Percentiles rank a stretch among this genome's conserved stretches.
Conservation (phyloP, 371 early-diverging fungal genomes). For the Choanephora cucurbitarum region DNA sequence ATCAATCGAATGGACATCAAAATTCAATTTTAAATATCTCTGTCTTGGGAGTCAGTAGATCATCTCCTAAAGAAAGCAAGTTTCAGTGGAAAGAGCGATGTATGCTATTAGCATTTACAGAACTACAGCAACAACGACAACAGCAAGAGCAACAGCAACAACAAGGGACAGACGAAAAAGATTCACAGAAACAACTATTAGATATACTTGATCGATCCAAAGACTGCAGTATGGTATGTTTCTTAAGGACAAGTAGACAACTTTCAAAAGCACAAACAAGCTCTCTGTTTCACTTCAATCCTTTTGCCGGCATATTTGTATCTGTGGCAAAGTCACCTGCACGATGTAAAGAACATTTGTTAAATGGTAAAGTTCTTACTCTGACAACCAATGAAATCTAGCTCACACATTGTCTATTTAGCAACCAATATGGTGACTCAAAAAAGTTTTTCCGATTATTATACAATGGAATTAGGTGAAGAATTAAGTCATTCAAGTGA, state of each 20-base stretch:
- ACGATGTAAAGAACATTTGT: conserved; percentile 24
- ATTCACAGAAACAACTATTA: conserved; percentile 10
- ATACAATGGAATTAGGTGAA: conserved; percentile 23
- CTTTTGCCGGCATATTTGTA: conserved; percentile 25
- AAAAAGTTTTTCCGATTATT: conserved; percentile 20
- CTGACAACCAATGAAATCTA: neutral
- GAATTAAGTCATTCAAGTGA: conserved; percentile 18
- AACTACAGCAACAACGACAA: no score
- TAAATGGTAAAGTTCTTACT: conserved; percentile 12
- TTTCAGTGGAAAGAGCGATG: conserved; percentile 21
- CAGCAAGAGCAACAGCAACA: neutral
- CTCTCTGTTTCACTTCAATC: conserved; percentile 9
- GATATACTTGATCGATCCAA: conserved; percentile 16
- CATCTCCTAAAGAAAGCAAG: conserved; percentile 6
- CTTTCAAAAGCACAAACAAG: conserved; percentile 8
- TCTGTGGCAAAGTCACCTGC: conserved; percentile 20
- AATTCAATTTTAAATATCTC: conserved; percentile 12
- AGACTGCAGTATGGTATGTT: conserved; percentile 28
- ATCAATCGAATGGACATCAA: neutral
- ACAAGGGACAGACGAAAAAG: conserved; percentile 1
- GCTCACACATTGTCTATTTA: neutral
- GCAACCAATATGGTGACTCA: conserved; percentile 1
- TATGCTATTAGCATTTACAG: conserved; percentile 15
- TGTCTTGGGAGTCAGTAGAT: conserved; percentile 11
- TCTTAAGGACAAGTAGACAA: conserved; percentile 17